Evolutionary conservation across 2,329 filamentous ascomycete genomes (phyloP).

Genomic region (Tolypocladium tropicale): DNA sequence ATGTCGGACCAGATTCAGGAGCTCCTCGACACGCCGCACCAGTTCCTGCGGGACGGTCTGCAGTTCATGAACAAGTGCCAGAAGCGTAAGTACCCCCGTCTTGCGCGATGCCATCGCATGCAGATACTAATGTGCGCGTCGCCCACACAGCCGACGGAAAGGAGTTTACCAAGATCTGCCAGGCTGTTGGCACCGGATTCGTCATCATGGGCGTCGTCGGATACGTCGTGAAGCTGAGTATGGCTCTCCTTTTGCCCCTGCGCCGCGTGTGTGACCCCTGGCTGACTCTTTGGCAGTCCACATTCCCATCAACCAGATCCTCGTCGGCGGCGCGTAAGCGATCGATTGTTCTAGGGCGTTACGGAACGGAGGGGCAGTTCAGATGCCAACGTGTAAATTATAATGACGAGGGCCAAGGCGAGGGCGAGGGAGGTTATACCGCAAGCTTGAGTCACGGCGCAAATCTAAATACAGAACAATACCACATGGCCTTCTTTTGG

Average conservation of each 20-base stretch:
- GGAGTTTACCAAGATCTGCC: slow-evolving; percentile 35
- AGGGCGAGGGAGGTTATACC: neutral
- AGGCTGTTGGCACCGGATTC: slow-evolving; percentile 59
- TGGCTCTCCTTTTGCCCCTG: slow-evolving; percentile 10
- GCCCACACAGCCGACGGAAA: slow-evolving; percentile 25
- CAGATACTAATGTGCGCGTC: neutral
- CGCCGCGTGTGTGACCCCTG: neutral
- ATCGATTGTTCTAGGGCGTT: neutral
- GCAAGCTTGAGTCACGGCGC: neutral
- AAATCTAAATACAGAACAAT: neutral
- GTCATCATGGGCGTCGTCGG: slow-evolving; percentile 61
- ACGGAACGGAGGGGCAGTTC: neutral
- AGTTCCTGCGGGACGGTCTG: slow-evolving; percentile 52
- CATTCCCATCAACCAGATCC: slow-evolving; percentile 60
- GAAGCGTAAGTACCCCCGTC: slow-evolving; percentile 42
- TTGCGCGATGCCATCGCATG: slow-evolving; percentile 1
- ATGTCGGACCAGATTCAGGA: slow-evolving; percentile 63
- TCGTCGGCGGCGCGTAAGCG: slow-evolving; percentile 53
- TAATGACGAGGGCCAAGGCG: neutral
- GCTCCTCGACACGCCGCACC: slow-evolving; percentile 56
- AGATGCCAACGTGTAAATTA: neutral
- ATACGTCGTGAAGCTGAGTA: slow-evolving; percentile 62
- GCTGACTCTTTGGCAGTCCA: slow-evolving; percentile 38
- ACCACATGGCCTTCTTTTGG: neutral
- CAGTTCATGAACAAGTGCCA: slow-evolving; percentile 54